A percentile compares a stretch with the other conserved stretches of the same genome.
phyloP scores from a whole-genome alignment of 257 asterid genomes.

The Penstemon barbatus region DNA sequence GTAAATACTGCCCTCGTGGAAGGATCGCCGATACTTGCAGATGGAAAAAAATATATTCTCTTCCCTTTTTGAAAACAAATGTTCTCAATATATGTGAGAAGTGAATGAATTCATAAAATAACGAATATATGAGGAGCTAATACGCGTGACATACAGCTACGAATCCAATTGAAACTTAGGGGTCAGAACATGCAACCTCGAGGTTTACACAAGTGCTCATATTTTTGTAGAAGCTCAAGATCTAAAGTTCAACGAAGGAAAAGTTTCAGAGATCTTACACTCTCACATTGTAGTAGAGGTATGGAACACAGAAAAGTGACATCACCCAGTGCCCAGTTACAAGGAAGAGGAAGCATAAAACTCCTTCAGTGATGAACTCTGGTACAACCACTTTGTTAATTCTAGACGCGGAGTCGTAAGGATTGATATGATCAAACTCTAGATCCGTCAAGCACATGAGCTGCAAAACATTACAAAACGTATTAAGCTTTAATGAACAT shows the following conservation, averaged over 20 bases:
- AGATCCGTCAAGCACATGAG: slow-evolving; percentile 88
- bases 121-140: not conserved
- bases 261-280: slow-evolving; percentile 58
- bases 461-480: slow-evolving; percentile 45
- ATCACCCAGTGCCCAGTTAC: slow-evolving; percentile 84
- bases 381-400: slow-evolving; percentile 74
- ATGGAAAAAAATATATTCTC: not conserved
- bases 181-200: not conserved
- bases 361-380: slow-evolving; percentile 80
- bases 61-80: not conserved
- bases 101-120: slow-evolving; percentile 1
- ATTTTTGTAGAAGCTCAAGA: slow-evolving; percentile 1
- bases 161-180: not conserved
- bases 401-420: slow-evolving; percentile 82
- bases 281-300: slow-evolving; percentile 68
- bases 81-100: not conserved
- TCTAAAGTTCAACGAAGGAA: slow-evolving; percentile 14
- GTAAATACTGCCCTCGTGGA: not conserved
- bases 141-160: not conserved
- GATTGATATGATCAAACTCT: slow-evolving; percentile 85
- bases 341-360: slow-evolving; percentile 70
- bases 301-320: slow-evolving; percentile 70
- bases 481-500: not conserved
- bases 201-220: not conserved
- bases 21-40: not conserved